These are phyloP conservation scores for Gentiana straminea DNA, from an alignment of 257 asterid species.

Conservation along the genomic window DNA sequence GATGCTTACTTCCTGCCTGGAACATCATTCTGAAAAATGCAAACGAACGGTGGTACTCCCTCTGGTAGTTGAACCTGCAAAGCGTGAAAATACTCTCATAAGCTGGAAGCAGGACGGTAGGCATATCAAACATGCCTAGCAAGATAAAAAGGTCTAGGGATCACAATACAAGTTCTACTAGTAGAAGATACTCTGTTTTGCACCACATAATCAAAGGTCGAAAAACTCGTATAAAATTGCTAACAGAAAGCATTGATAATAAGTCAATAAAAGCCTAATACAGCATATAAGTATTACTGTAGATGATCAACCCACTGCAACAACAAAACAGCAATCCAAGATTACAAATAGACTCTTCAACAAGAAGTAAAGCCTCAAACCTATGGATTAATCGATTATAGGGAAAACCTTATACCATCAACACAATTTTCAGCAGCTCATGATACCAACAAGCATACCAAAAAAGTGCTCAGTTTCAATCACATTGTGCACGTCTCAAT, in stretches of 20 bases:
- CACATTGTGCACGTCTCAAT: too few relatives aligned
- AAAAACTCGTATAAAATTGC: not conserved
- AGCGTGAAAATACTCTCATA: slow-evolving; percentile 8
- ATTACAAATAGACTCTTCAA: too few relatives aligned
- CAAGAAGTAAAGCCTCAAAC: too few relatives aligned
- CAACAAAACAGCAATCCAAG: too few relatives aligned
- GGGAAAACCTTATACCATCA: too few relatives aligned
- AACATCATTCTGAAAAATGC: slow-evolving; percentile 48
- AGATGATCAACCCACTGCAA: too few relatives aligned
- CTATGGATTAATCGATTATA: too few relatives aligned
- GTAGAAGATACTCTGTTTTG: not conserved
- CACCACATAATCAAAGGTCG: not conserved
- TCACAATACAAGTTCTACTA: not conserved
- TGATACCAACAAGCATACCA: too few relatives aligned
- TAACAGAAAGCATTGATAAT: not conserved
- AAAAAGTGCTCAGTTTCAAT: too few relatives aligned
- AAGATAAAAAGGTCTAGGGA: not conserved
- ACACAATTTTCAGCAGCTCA: too few relatives aligned
- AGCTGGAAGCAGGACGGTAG: slow-evolving; percentile 13
- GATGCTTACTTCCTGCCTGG: slow-evolving; percentile 49
- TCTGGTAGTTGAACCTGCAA: slow-evolving; percentile 45
- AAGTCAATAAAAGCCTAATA: not conserved
- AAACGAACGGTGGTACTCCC: slow-evolving; percentile 45
- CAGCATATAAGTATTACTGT: too few relatives aligned
- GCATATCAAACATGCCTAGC: slow-evolving; percentile 3